Evolutionary conservation across 2,329 filamentous ascomycete genomes (phyloP).

Genomic region (Sporothrix phasma): DNA sequence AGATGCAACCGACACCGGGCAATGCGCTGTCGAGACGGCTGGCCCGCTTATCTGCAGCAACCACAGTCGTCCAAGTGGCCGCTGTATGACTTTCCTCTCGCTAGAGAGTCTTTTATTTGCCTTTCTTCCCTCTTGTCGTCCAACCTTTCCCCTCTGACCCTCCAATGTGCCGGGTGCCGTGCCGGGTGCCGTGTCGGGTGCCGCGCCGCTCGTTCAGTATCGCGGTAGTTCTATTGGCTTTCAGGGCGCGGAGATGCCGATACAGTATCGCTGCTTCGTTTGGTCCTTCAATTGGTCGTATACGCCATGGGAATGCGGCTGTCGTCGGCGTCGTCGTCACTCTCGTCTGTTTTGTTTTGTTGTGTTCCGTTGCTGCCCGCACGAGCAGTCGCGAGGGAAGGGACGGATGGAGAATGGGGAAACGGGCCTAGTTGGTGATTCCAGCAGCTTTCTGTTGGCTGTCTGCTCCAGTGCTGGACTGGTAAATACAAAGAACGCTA

Average conservation of each 20-base stretch:
- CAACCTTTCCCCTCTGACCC: background rate
- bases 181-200: background rate
- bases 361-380: background rate
- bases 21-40: background rate
- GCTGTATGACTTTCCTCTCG: background rate
- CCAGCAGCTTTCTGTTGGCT: too few relatives aligned
- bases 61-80: background rate
- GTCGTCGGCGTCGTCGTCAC: background rate
- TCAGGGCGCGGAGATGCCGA: background rate
- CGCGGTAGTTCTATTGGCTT: background rate
- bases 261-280: too few relatives aligned
- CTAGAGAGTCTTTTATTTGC: background rate
- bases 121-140: background rate
- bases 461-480: background rate
- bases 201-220: background rate
- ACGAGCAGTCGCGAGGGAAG: background rate
- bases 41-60: background rate
- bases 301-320: background rate
- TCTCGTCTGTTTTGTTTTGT: background rate
- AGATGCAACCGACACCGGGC: background rate
- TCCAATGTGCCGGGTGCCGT: background rate
- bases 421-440: background rate
- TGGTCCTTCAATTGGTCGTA: background rate
- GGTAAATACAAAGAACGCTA: background rate
- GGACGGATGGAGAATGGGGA: background rate